Evolutionary conservation across 2,329 filamentous ascomycete species (phyloP).

Genomic region (Trichoderma endophyticum): DNA sequence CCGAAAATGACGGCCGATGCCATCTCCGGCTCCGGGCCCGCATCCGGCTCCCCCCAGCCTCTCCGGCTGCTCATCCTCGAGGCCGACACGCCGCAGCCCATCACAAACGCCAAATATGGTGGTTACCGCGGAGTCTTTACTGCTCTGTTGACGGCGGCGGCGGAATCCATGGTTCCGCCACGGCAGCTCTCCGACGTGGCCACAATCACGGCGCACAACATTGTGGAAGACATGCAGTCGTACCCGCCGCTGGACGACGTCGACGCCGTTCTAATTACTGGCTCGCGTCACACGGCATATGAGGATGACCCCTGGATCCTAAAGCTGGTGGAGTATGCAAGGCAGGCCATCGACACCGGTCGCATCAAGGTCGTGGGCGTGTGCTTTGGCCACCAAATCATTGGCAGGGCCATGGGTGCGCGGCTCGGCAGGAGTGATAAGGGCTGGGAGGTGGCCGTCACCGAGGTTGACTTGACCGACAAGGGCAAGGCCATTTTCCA

Average conservation of each 20-base stretch:
- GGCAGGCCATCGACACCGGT: constrained; percentile 31
- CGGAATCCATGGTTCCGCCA: constrained; percentile 43
- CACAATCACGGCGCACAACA: constrained; percentile 64
- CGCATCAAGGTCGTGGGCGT: constrained; percentile 61
- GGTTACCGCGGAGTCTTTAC: constrained; percentile 71
- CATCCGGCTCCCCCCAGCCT: constrained; percentile 35
- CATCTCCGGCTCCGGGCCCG: constrained; percentile 15
- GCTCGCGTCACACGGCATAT: constrained; percentile 57
- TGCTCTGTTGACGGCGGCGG: constrained; percentile 54
- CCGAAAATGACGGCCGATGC: constrained; percentile 13
- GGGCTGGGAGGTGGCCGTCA: constrained; percentile 47
- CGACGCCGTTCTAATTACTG: constrained; percentile 81
- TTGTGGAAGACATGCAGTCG: constrained; percentile 60
- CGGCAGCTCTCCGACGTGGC: constrained; percentile 45
- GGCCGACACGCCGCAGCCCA: constrained; percentile 72
- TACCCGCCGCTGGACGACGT: constrained; percentile 73
- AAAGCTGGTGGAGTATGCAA: constrained; percentile 39
- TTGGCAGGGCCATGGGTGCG: constrained; percentile 42
- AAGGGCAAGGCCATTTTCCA: constrained; percentile 40
- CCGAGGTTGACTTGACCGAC: constrained; percentile 38
- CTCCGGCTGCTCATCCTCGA: constrained; percentile 84
- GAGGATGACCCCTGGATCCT: constrained; percentile 45
- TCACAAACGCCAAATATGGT: constrained; percentile 62
- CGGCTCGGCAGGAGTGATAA: constrained; percentile 37
- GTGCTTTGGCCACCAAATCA: constrained; percentile 49